Evolutionary conservation across 495 filamentous ascomycete genomes (phyloP), one percentile per base, ranked within the genome.

Genomic region (Halenospora varia): DNA sequence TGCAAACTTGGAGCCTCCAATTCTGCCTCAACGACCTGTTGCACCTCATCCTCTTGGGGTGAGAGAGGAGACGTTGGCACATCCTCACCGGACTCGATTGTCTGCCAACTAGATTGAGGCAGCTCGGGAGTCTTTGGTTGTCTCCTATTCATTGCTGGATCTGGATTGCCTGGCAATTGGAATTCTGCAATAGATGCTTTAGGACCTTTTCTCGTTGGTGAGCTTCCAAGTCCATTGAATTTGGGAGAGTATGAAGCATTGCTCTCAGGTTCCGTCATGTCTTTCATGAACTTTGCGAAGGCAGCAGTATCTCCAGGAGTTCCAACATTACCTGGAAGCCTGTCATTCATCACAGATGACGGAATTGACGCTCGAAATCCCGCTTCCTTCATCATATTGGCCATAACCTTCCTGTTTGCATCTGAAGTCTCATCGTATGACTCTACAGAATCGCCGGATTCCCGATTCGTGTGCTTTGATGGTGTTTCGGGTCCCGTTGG

Each of bases 331-430:
- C 65, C 62, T n/a, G 63, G 61, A 20, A 66, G 60, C 2, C 62
- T 45, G n/a, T 56, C 51, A 47, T 25, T 66, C 18, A 52, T 50
- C 3, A 63, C 24, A 3, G 64, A 68, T 6, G 70, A 66, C n/a
- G 65, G 62, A 39, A 76, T 56, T 40, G 63, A 67, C 40, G 71
- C 71, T 18, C 67, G 68, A 67, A 73, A 76, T 10, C 72, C 72
- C 23, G 71, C 71, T 39, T 75, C 73, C 23, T 62, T 66, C 15
- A 75, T 73, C 29, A 76, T 56, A 35, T 69, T 49, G 9, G 63
- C 62, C 9, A 75, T 73, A n/a, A 68, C 66, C 41, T 68, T 35
- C 47, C 68, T 65, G 26, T 62, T 51, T 44, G 68, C 59, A 25
- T 68, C 57, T 19, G 62, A 67, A 19, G 51, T 20, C 9, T 25